A percentile compares a stretch with the other conserved stretches of the same genome.
Evolutionary conservation across 306 rosid species (phyloP).

Genomic region (Lathyrus tuberosus): DNA sequence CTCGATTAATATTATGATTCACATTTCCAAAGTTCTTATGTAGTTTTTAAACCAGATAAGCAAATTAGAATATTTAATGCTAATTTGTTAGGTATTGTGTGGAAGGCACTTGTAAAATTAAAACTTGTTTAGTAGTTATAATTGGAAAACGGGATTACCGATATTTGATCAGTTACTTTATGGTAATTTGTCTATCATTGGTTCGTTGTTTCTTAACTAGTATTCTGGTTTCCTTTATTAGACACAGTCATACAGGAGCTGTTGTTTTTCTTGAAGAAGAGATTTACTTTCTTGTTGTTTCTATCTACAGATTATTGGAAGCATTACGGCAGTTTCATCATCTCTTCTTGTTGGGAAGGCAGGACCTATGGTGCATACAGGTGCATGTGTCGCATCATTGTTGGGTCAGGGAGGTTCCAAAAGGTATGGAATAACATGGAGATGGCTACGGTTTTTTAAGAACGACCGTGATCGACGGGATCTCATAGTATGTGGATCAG

Average conservation of each 20-base stretch:
- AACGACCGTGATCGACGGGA: constrained; percentile 91
- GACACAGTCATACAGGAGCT: background rate
- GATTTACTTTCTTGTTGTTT: constrained; percentile 34
- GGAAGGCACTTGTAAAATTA: background rate
- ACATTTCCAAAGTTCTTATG: background rate
- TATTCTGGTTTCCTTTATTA: background rate
- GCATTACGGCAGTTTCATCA: constrained; percentile 85
- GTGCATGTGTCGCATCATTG: constrained; percentile 87
- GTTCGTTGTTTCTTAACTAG: background rate
- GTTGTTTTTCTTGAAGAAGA: constrained; percentile 35
- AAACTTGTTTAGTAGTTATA: background rate
- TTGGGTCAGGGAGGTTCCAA: constrained; percentile 87
- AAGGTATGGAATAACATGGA: constrained; percentile 73
- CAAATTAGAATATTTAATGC: background rate
- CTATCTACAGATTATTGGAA: constrained; percentile 76
- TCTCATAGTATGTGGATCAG: constrained; percentile 83
- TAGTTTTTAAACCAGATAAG: constrained; percentile 13
- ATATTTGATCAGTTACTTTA: background rate
- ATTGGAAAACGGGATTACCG: background rate
- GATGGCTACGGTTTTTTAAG: constrained; percentile 76
- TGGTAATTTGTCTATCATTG: background rate
- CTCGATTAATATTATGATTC: background rate
- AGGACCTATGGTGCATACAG: constrained; percentile 98
- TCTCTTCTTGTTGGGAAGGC: constrained; percentile 90
- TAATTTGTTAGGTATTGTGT: constrained; percentile 5